Percentiles rank a stretch among this genome's conserved stretches.
Conservation (phyloP, 768 basidiomycete genomes). For the Phaeotremella fagi region DNA sequence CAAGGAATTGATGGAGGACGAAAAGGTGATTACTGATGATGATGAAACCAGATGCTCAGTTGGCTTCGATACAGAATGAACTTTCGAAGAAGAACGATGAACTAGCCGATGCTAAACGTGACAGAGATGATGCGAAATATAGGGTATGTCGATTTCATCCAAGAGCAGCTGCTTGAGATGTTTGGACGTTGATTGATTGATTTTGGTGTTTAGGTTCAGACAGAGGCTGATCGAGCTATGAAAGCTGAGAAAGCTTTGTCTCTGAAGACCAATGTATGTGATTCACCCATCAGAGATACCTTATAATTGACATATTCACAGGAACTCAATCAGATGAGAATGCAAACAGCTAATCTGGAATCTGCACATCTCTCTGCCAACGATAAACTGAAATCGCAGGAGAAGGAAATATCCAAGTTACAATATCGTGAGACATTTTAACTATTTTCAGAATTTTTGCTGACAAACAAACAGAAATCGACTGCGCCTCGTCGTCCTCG, state of each 20-base stretch:
- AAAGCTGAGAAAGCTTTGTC: constrained; percentile 26
- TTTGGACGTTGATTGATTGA: not conserved
- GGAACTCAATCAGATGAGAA: constrained; percentile 36
- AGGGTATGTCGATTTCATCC: constrained; percentile 12
- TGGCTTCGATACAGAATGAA: constrained; percentile 43
- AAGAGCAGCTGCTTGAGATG: not conserved
- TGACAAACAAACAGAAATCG: constrained; percentile 14
- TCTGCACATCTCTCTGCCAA: constrained; percentile 25
- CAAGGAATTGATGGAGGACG: too few relatives aligned
- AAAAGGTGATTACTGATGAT: too few relatives aligned
- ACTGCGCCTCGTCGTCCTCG: constrained; percentile 12
- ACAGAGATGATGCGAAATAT: constrained; percentile 36
- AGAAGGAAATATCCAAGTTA: constrained; percentile 38
- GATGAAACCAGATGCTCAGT: constrained; percentile 43
- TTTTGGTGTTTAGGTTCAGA: constrained; percentile 20
- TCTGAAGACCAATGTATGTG: constrained; percentile 18
- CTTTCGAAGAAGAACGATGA: constrained; percentile 27
- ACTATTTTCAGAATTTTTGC: not conserved
- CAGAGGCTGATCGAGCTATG: constrained; percentile 33
- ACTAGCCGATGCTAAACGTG: constrained; percentile 25
- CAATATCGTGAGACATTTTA: constrained; percentile 30
- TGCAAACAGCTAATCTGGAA: constrained; percentile 43
- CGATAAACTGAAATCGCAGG: constrained; percentile 30
- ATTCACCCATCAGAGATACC: not conserved
- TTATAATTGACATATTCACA: constrained; percentile 2